Conservation (phyloP, 768 basidiomycete species). For the Mycena indigotica region DNA sequence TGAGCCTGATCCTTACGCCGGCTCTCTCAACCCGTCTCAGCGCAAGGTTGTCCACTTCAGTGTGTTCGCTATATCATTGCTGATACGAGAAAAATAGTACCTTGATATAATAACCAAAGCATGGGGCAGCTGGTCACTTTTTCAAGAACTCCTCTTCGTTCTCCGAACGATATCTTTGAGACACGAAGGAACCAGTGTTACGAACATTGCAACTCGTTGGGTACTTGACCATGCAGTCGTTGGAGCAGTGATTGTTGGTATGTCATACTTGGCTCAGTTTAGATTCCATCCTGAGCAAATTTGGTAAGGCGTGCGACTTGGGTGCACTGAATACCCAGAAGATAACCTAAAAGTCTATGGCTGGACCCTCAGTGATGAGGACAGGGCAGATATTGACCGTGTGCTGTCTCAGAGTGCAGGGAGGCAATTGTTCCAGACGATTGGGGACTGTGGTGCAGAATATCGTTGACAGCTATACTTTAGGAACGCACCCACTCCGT, state of each 20-base stretch:
- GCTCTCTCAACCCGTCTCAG: constrained; percentile 75
- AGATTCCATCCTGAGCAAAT: too few species aligned
- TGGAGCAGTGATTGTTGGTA: constrained; percentile 83
- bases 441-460: constrained; percentile 86
- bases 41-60: constrained; percentile 59
- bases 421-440: constrained; percentile 59
- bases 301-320: constrained; percentile 75
- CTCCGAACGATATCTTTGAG: constrained; percentile 66
- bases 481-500: background rate
- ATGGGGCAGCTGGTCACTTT: constrained; percentile 80
- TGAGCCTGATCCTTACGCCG: constrained; percentile 73
- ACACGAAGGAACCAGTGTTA: constrained; percentile 65
- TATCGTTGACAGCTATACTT: constrained; percentile 49
- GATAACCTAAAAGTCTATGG: constrained; percentile 69
- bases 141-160: constrained; percentile 64
- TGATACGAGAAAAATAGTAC: constrained; percentile 51
- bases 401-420: constrained; percentile 67
- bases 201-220: constrained; percentile 84
- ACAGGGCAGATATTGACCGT: constrained; percentile 62
- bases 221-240: constrained; percentile 80
- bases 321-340: constrained; percentile 70
- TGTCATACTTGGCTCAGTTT: too few species aligned
- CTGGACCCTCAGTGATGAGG: constrained; percentile 56
- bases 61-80: background rate
- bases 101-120: constrained; percentile 79